Evolutionary conservation across 2,329 filamentous ascomycete species (phyloP), one percentile per base, ranked within the genome.

Genomic region (Boeremia lycopersici): DNA sequence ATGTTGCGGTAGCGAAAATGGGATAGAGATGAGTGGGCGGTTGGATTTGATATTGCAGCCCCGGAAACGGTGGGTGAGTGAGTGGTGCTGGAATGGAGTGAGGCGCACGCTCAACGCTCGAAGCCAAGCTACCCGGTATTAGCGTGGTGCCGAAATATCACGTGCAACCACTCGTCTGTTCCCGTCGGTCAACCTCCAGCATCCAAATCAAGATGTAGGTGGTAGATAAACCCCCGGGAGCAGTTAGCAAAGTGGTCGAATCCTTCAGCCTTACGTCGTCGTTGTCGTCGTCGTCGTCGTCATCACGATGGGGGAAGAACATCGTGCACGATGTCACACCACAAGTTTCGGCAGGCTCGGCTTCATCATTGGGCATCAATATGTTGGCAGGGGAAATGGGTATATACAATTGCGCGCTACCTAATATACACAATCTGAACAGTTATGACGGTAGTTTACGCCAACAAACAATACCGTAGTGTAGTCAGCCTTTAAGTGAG

Each of bases 401-500:
- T 56, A 56, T 56, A 56, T 52, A 52, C 34, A 17, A 48, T 48
- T 52, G 33, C 35, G 31, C 39, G 42, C 52, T 46, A 30, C 36
- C 40, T 48, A 45, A 41, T 51, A 49, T 56, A 48, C 45, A 57
- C 38, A 46, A 34, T 3, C 26, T 19, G 19, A 46, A 46, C 42
- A 31, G 8, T n/a, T 23, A 4, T 25, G 17, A 45, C 45, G 25
- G 15, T n/a, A 46, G 17, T 46, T 23, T 46, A 29, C 13, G 41
- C 41, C 30, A 11, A 13, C 33, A 12, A 19, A 15, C 25, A 13
- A 11, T n/a, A 10, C 6, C 3, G 6, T 36, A 17, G 19, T 36
- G 23, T 12, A 23, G 11, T 12, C 8, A 4, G 10, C 13, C 13
- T 15, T 62, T 53, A 76, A n/a, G 85, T 88, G 76, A 87, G 81